A percentile compares a stretch with the other conserved stretches of the same genome.
phyloP scores from a whole-genome alignment of 495 filamentous ascomycete genomes.

The Lichenothelia convexa region DNA sequence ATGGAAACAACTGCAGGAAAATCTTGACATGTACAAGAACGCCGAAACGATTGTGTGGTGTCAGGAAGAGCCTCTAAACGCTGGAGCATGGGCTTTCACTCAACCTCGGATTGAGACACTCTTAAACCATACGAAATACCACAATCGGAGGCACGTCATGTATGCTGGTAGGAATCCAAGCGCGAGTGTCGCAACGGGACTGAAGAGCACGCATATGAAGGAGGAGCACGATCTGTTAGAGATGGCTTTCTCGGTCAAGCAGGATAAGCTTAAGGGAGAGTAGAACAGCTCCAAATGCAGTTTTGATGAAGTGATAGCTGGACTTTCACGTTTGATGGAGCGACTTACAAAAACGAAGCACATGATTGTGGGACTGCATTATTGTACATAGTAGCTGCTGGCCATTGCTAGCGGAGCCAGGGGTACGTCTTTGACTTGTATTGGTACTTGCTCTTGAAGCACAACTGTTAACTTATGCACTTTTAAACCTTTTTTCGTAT shows the following conservation, averaged over 20 bases:
- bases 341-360: too few species aligned
- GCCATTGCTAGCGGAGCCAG: too few species aligned
- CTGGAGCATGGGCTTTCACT: conserved; percentile 83
- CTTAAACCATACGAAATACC: conserved; percentile 75
- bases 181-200: conserved; percentile 79
- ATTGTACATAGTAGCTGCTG: too few species aligned
- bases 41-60: conserved; percentile 90
- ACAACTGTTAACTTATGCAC: too few species aligned
- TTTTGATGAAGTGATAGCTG: too few species aligned
- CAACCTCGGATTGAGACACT: conserved; percentile 94
- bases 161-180: conserved; percentile 86
- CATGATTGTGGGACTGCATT: too few species aligned
- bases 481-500: too few species aligned
- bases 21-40: conserved; percentile 89
- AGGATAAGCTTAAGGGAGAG: conserved; percentile 57
- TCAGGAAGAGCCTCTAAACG: conserved; percentile 95
- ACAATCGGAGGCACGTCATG: conserved; percentile 86
- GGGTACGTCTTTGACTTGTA: too few species aligned
- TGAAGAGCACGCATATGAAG: conserved; percentile 76
- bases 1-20: conserved; percentile 88
- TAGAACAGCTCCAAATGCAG: too few species aligned
- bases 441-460: too few species aligned
- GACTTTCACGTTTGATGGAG: too few species aligned
- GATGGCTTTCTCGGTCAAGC: conserved; percentile 46
- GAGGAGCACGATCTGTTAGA: conserved; percentile 85